Percentiles rank a stretch among this genome's conserved stretches.
phyloP scores from a whole-genome alignment of 495 filamentous ascomycete species.

The Astrothelium macrocarpum region DNA sequence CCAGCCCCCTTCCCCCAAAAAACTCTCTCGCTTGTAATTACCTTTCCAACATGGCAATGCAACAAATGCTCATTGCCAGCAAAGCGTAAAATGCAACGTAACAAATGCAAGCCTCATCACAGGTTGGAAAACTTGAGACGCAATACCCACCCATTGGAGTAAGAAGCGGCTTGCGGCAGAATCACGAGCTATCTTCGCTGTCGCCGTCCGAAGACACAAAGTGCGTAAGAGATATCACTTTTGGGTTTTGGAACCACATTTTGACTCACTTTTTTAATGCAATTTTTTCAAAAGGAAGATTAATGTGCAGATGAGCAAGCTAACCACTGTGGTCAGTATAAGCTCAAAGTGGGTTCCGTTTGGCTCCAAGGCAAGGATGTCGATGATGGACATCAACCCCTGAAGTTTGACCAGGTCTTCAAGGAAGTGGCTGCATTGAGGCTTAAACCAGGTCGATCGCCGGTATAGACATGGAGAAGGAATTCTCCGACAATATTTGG shows the following conservation, averaged over 20 bases:
- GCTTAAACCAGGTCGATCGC: slow-evolving; percentile 5
- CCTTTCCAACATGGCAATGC: not conserved
- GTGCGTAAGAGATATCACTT: not conserved
- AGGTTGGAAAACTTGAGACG: slow-evolving; percentile 1
- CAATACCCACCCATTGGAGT: not conserved
- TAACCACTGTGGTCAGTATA: not conserved
- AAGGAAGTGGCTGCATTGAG: slow-evolving; percentile 3
- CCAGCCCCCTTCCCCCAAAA: too few relatives aligned
- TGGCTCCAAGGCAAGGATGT: not conserved
- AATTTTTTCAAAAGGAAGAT: not conserved
- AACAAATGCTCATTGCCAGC: not conserved
- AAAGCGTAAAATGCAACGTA: slow-evolving; percentile 6
- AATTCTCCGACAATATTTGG: slow-evolving; percentile 3
- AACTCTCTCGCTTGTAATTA: too few relatives aligned
- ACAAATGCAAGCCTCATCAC: slow-evolving; percentile 5
- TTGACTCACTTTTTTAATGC: not conserved
- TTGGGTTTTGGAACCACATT: not conserved
- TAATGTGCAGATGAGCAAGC: not conserved
- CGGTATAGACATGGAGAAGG: not conserved
- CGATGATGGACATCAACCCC: slow-evolving; percentile 4
- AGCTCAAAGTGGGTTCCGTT: not conserved
- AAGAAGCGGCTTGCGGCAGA: slow-evolving; percentile 4
- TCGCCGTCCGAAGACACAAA: not conserved
- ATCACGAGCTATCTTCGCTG: slow-evolving; percentile 1
- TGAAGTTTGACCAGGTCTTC: not conserved